phyloP scores from a whole-genome alignment of 495 filamentous ascomycete genomes.

The Monascus purpureus region DNA sequence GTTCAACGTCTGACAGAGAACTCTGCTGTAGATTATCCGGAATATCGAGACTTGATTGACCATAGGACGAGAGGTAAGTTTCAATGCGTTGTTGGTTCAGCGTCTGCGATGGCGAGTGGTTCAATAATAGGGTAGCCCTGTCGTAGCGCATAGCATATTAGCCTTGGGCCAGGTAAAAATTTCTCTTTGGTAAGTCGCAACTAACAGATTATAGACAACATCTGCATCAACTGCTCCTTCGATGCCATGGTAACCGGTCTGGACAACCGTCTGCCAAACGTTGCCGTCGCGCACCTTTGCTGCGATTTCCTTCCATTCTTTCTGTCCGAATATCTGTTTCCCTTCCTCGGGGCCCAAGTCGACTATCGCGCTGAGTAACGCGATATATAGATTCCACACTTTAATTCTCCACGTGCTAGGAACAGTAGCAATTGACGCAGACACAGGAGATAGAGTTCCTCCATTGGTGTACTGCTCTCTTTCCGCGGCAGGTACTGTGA shows the following conservation, averaged over 20 bases:
- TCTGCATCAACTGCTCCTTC: slow-evolving; percentile 90
- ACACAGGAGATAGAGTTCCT: slow-evolving; percentile 16
- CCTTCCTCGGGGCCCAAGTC: slow-evolving; percentile 85
- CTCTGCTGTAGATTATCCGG: slow-evolving; percentile 39
- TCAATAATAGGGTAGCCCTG: slow-evolving; percentile 74
- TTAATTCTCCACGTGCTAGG: slow-evolving; percentile 74
- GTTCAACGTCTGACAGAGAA: slow-evolving; percentile 11
- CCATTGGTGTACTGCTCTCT: slow-evolving; percentile 25
- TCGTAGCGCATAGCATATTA: slow-evolving; percentile 3
- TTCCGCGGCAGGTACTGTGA: slow-evolving; percentile 30
- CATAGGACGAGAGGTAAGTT: slow-evolving; percentile 71
- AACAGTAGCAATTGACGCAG: slow-evolving; percentile 58
- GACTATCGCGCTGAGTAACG: slow-evolving; percentile 76
- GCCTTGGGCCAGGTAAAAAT: neutral
- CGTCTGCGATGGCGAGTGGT: slow-evolving; percentile 68
- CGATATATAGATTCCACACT: slow-evolving; percentile 93
- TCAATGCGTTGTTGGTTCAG: slow-evolving; percentile 81
- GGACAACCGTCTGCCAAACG: slow-evolving; percentile 85
- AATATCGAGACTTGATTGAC: slow-evolving; percentile 53
- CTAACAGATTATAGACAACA: slow-evolving; percentile 83
- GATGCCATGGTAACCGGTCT: slow-evolving; percentile 67
- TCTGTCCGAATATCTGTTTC: slow-evolving; percentile 67
- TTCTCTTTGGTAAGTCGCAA: slow-evolving; percentile 2
- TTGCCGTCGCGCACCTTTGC: slow-evolving; percentile 70
- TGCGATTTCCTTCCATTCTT: slow-evolving; percentile 69